phyloP scores from a whole-genome alignment of 2,329 filamentous ascomycete species.

The Fusarium sp. region DNA sequence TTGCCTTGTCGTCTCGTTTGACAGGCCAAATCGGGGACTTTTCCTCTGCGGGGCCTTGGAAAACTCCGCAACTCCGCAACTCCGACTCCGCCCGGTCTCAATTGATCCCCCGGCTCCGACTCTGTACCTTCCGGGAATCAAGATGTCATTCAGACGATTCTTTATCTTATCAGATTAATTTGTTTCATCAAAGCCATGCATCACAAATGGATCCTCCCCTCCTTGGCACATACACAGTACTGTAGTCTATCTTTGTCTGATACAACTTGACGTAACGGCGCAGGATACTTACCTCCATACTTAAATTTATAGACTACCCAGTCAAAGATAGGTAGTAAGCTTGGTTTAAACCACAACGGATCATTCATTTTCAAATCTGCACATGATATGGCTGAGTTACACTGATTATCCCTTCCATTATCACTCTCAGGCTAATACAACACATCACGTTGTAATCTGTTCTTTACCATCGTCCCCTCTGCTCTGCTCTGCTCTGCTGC shows the following conservation, averaged over 20 bases:
- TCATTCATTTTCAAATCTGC: neutral
- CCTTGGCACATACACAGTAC: neutral
- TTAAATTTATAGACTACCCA: neutral
- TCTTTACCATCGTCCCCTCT: constrained; percentile 10
- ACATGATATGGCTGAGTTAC: neutral
- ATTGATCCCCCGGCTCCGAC: constrained; percentile 45
- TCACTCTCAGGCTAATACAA: neutral
- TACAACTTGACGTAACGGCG: neutral
- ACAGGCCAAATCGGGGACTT: constrained; percentile 32
- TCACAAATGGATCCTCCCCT: neutral
- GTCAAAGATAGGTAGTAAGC: neutral
- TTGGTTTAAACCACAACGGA: neutral
- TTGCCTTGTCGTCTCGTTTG: constrained; percentile 24
- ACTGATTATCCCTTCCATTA: neutral
- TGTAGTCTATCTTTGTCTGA: neutral
- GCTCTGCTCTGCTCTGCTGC: constrained; percentile 2
- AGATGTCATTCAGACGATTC: neutral
- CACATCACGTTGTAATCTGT: neutral
- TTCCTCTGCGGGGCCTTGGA: constrained; percentile 6
- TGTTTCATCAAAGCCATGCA: constrained; percentile 1
- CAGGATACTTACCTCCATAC: neutral
- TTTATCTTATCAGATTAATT: constrained; percentile 27
- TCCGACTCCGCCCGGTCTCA: constrained; percentile 33
- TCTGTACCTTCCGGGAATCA: neutral
- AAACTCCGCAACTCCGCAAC: constrained; percentile 50